phyloP scores from a whole-genome alignment of 2,329 filamentous ascomycete genomes.

The Cladophialophora exuberans region DNA sequence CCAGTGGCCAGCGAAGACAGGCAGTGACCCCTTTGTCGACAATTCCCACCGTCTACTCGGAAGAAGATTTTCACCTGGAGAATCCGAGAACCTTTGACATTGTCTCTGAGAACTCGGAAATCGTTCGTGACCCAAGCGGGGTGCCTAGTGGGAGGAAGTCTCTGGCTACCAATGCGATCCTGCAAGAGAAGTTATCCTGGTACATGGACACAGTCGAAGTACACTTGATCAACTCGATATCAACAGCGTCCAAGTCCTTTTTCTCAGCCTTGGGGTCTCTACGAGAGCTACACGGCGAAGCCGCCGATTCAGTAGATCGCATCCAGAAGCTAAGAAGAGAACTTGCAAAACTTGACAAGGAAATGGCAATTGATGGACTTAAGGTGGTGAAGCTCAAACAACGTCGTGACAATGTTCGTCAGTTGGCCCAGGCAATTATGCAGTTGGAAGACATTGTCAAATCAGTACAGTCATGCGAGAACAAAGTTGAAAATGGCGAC shows the following conservation, averaged over 20 bases:
- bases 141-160: conserved; percentile 69
- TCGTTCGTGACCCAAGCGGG: conserved; percentile 73
- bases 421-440: conserved; percentile 78
- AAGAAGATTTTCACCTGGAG: conserved; percentile 91
- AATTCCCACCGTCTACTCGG: conserved; percentile 91
- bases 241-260: conserved; percentile 91
- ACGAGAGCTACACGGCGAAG: conserved; percentile 87
- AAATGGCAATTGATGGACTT: conserved; percentile 82
- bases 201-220: conserved; percentile 99
- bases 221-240: conserved; percentile 94
- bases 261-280: conserved; percentile 92
- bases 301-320: conserved; percentile 83
- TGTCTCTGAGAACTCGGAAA: conserved; percentile 92
- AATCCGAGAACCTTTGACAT: conserved; percentile 96
- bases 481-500: conserved; percentile 79
- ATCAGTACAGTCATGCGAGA: conserved; percentile 75
- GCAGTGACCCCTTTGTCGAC: conserved; percentile 86
- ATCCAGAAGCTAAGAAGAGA: conserved; percentile 83
- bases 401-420: conserved; percentile 79
- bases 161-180: conserved; percentile 90
- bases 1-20: conserved; percentile 62
- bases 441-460: conserved; percentile 81
- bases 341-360: conserved; percentile 76
- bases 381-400: conserved; percentile 83
- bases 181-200: conserved; percentile 98